Conservation (phyloP, 73 alveolate genomes). For the Tetrahymena thermophila region DNA sequence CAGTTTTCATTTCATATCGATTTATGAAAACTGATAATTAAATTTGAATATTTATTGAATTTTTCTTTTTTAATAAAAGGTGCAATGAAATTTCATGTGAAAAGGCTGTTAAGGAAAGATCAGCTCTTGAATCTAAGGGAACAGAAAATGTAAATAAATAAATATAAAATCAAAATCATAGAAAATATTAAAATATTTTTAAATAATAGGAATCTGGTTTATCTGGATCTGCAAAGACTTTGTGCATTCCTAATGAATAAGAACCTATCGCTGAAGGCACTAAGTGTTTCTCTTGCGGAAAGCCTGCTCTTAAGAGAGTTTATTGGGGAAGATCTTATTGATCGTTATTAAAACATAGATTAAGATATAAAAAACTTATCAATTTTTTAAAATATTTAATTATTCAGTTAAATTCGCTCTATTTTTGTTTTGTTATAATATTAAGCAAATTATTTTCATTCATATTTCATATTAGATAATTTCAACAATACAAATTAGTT, state of each 20-base stretch:
- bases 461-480: no score
- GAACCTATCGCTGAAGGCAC: constrained; percentile 75
- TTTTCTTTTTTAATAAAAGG: neutral
- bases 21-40: no score
- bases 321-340: constrained; percentile 97
- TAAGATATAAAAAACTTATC: neutral
- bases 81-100: constrained; percentile 87
- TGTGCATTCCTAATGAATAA: constrained; percentile 89
- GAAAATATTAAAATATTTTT: constrained; percentile 30
- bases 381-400: no score
- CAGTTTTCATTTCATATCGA: neutral
- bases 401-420: neutral
- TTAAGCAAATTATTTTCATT: no score
- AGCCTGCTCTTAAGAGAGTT: constrained; percentile 74
- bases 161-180: neutral
- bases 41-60: no score
- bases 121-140: constrained; percentile 84
- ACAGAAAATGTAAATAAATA: neutral
- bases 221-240: constrained; percentile 96
- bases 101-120: constrained; percentile 81
- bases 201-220: constrained; percentile 80
- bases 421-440: no score
- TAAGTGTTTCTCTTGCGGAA: constrained; percentile 95
- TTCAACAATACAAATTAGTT: no score
- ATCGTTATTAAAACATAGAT: neutral